These are phyloP conservation scores for Boletellus ananas DNA, from an alignment of 768 basidiomycete species.

Conservation along the genomic window DNA sequence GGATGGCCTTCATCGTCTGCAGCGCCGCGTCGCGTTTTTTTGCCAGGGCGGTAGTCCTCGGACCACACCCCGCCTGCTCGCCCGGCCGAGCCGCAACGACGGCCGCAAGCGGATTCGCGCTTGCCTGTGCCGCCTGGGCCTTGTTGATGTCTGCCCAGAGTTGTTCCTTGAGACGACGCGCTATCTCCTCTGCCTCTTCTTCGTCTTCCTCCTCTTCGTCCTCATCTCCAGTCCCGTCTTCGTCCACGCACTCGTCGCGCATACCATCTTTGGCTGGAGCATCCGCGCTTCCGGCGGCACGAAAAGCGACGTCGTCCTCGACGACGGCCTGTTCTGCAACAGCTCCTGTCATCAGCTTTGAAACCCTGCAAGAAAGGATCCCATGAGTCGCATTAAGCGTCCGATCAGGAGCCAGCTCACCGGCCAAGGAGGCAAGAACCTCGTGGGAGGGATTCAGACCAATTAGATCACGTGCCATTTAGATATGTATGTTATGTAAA, in stretches of 20 bases:
- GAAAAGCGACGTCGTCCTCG: not conserved
- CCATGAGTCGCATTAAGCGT: conserved; percentile 7
- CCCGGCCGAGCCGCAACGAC: not conserved
- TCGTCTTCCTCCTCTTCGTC: conserved; percentile 48
- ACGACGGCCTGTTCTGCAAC: conserved; percentile 6
- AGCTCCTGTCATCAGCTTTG: conserved; percentile 13
- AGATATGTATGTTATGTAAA: conserved; percentile 7
- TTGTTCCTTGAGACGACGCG: conserved; percentile 68
- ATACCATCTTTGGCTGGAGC: conserved; percentile 22
- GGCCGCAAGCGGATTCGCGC: conserved; percentile 9
- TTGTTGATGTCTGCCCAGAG: conserved; percentile 74
- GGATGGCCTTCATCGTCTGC: conserved; percentile 60
- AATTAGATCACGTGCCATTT: conserved; percentile 16
- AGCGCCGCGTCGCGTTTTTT: conserved; percentile 57
- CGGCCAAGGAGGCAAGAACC: not conserved
- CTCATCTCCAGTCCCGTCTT: conserved; percentile 34
- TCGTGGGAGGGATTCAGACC: too few relatives aligned
- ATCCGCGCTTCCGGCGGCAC: not conserved
- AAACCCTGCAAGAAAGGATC: not conserved
- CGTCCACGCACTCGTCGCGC: conserved; percentile 42
- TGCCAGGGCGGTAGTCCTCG: conserved; percentile 15
- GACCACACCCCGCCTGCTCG: conserved; percentile 10
- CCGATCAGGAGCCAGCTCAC: conserved; percentile 11
- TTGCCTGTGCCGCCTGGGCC: conserved; percentile 46
- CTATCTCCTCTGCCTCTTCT: conserved; percentile 72